Evolutionary conservation across 768 basidiomycete genomes (phyloP).

Genomic region (Collybiopsis confluens): DNA sequence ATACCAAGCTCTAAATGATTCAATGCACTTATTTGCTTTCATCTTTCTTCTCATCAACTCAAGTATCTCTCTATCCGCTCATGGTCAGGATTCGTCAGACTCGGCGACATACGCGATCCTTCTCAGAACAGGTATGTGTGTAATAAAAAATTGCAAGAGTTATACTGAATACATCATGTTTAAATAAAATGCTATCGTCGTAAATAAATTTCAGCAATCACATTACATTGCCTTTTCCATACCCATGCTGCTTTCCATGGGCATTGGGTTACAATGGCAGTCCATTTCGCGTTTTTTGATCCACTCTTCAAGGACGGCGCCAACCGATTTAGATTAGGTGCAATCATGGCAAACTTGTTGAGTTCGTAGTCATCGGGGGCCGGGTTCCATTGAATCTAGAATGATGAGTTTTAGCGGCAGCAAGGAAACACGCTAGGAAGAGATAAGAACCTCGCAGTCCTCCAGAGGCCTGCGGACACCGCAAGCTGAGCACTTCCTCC

Average conservation of each 20-base stretch:
- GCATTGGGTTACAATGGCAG: conserved; percentile 6
- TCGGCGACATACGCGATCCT: too few relatives aligned
- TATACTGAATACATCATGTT: too few relatives aligned
- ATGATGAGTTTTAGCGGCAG: background rate
- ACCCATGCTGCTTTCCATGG: conserved; percentile 5
- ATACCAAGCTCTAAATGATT: too few relatives aligned
- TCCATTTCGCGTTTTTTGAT: conserved; percentile 11
- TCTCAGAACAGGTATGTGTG: too few relatives aligned
- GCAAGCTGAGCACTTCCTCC: conserved; percentile 12
- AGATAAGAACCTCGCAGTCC: conserved; percentile 13
- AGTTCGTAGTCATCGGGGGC: conserved; percentile 12
- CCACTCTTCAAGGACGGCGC: conserved; percentile 10
- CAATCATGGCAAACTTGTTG: conserved; percentile 13
- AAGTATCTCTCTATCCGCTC: too few relatives aligned
- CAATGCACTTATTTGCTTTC: too few relatives aligned
- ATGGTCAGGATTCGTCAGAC: too few relatives aligned
- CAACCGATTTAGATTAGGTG: conserved; percentile 11
- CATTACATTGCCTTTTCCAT: conserved; percentile 4
- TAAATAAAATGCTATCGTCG: too few relatives aligned
- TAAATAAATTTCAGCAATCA: too few relatives aligned
- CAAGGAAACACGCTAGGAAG: background rate
- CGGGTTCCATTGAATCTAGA: conserved; percentile 11
- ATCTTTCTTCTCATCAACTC: too few relatives aligned
- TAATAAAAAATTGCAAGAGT: too few relatives aligned
- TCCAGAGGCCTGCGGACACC: conserved; percentile 12